Base-by-base conservation (phyloP, 257 asterid species). In the Dorcoceras hygrometricum region DNA sequence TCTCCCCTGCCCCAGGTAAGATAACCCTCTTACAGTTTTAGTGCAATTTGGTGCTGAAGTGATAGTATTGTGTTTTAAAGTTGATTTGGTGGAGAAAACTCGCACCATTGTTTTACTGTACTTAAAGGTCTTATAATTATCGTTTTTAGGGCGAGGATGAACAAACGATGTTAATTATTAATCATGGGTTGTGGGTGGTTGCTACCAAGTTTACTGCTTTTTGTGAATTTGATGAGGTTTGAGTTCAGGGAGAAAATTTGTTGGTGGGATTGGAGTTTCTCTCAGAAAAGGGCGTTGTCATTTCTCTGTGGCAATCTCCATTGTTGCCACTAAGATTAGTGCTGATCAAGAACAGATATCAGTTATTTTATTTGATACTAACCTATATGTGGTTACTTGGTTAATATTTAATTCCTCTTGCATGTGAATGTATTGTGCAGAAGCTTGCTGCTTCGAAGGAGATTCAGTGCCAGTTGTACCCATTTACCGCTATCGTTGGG, bases 401-500 rank as follows among this genome's bases (percentile, higher is more conserved):
- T n/a, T n/a, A n/a, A n/a, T n/a, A n/a, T n/a, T n/a, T 26, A 57
- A 28, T 36, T 53, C 26, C 31, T 18, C 51, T 62, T 27, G 56
- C 23, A 43, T 28, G 12, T 73, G 51, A 59, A 50, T 75, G 57
- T 72, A 77, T 77, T 90, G 84, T 71, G 43, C 71, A 62, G 77
- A 86, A 86, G 75, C 78, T 75, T 25, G 87, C 85, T 46, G 79
- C 86, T 29, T 85, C 87, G 0, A 86, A 82, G 71, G 95, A 87
- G 68, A 82, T 51, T 66, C 96, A 87, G 72, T 84, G 99, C 96
- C 97, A 0, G 99, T 90, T 27, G n/a, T 94, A 90, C 64, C 97
- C 96, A 1, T 94, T 90, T 78, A 80, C 99, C 39, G 96, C 99
- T 24, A 90, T 93, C 80, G 97, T 93, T 18, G 99, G 99, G 36